Base-by-base conservation (phyloP, 371 early-diverging fungal genomes). In the Mucor indicus region DNA sequence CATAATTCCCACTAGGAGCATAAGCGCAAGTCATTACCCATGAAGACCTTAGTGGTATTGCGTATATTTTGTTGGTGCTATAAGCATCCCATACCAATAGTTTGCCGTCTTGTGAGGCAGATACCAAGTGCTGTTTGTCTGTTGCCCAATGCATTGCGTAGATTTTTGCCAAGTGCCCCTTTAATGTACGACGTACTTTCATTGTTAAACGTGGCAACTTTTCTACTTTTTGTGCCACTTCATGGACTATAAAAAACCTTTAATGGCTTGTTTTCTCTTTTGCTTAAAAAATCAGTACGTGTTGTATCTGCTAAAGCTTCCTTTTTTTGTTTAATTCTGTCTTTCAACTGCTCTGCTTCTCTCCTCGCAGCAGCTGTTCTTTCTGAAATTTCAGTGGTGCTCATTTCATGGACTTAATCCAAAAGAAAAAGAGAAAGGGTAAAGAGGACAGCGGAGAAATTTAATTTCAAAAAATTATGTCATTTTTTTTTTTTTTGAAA, bases 21-120 rank as follows among this genome's bases (percentile, higher is more conserved):
- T 95, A 98, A 0, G 99, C 98, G 61, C 96, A 96, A 24, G 98
- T 97, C 99, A 98, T 98, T 45, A 98, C 99, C 99, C 99, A 98
- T 7, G 96, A 94, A 0, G 98, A 97, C 20, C 93, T 86, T 45
- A 98, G 72, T 12, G 98, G 97, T 62, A 98, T 97, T 23, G 98
- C 98, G 61, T 92, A 90, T 35, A 95, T 81, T 73, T 98, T 98
- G 84, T 98, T 96, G 48, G 98, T 94, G 29, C 94, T 87, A 62
- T 89, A 95, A 10, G 97, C 93, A 62, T 98, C 97, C 98, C 99
- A 98, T 17, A 98, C 96, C 32, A 98, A 92, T 42, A 98, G 75
- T 69, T 98, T 98, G 49, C 99, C 98, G 66, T 98, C 99, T 73
- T 98, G 99, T 38, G 98, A 97, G 8, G 98, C 98, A 24, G 92